These are phyloP conservation scores for Mycena venus DNA, from an alignment of 768 basidiomycete species.

Conservation along the genomic window DNA sequence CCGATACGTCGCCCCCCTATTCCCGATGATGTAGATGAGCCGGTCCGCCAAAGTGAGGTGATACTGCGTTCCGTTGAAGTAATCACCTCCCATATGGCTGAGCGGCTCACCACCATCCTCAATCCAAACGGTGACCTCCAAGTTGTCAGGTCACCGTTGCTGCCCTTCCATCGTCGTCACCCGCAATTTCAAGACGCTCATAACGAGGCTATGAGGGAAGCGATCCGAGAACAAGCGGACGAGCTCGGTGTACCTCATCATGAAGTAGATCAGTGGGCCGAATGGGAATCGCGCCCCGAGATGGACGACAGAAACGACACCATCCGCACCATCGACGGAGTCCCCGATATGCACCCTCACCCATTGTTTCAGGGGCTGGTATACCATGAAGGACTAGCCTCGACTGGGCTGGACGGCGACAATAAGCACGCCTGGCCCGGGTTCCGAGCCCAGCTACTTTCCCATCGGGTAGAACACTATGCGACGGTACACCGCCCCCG, in stretches of 20 bases:
- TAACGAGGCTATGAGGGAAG: not conserved
- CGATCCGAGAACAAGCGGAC: not conserved
- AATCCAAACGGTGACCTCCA: not conserved
- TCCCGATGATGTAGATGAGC: too few relatives aligned
- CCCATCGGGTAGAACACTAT: not conserved
- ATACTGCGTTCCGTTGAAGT: not conserved
- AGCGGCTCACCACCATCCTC: not conserved
- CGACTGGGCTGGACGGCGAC: not conserved
- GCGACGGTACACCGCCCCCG: not conserved
- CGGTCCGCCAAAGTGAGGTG: too few relatives aligned
- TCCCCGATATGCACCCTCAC: not conserved
- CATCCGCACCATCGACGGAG: not conserved
- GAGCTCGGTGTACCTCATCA: not conserved
- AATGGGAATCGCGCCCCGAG: not conserved
- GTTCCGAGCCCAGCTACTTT: not conserved
- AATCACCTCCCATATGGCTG: not conserved
- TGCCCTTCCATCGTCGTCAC: not conserved
- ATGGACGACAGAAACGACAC: not conserved
- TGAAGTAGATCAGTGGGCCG: not conserved
- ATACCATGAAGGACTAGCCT: not conserved
- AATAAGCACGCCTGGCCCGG: not conserved
- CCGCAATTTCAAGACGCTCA: not conserved
- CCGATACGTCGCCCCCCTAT: too few relatives aligned
- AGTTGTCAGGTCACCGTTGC: not conserved
- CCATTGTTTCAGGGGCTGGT: not conserved